These are phyloP conservation scores for Acacia acuminata DNA, from an alignment of 306 rosid genomes.

Conservation along the genomic window DNA sequence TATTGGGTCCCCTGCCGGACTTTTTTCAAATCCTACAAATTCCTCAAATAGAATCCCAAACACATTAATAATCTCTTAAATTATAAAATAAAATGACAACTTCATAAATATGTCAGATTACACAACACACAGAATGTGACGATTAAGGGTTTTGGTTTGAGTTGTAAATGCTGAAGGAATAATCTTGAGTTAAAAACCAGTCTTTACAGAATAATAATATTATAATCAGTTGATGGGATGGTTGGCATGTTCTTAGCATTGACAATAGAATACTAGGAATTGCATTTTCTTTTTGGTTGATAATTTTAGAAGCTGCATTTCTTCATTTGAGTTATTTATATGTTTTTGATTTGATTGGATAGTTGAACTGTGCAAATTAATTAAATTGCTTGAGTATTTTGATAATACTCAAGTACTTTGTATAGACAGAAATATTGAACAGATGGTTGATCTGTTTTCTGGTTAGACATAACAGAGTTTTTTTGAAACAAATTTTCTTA, in stretches of 20 bases:
- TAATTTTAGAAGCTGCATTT: too few species aligned
- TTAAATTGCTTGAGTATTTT: not conserved
- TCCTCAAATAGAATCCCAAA: not conserved
- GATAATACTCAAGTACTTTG: not conserved
- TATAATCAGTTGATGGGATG: not conserved
- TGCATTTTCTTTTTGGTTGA: not conserved
- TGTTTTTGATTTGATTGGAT: not conserved
- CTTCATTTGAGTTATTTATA: not conserved
- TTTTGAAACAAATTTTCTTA: not conserved
- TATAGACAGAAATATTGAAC: not conserved
- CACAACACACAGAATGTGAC: not conserved
- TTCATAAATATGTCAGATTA: not conserved
- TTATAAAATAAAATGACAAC: not conserved
- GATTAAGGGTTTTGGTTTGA: not conserved
- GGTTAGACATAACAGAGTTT: not conserved
- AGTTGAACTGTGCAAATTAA: not conserved
- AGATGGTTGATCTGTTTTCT: not conserved
- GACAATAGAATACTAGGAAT: not conserved
- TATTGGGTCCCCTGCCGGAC: not conserved
- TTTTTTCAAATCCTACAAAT: not conserved
- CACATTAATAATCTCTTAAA: not conserved
- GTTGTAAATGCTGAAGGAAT: not conserved
- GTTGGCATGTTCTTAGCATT: not conserved
- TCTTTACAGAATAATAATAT: slow-evolving; percentile 1
- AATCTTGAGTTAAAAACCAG: not conserved